Conservation (phyloP, 352 stramenopile genomes). For the Phytophthora palmivora region DNA sequence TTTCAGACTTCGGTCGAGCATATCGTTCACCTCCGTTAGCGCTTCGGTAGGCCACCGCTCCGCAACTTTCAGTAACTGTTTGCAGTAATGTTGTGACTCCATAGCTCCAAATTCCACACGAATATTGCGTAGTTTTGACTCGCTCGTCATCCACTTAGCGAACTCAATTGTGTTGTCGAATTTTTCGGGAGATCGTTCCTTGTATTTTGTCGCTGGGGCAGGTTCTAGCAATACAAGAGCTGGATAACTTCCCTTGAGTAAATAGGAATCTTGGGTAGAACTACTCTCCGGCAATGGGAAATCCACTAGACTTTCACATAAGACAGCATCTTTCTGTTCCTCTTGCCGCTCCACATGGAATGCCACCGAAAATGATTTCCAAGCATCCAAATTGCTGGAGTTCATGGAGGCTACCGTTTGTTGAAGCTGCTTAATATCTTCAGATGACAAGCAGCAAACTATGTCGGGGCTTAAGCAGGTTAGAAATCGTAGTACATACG, state of each 20-base stretch:
- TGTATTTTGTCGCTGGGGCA: conserved; percentile 37
- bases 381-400: conserved; percentile 43
- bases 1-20: conserved; percentile 31
- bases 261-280: background rate
- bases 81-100: background rate
- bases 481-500: conserved; percentile 76
- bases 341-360: conserved; percentile 63
- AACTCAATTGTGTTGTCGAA: conserved; percentile 34
- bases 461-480: conserved; percentile 59
- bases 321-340: conserved; percentile 56
- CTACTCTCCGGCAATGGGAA: conserved; percentile 10
- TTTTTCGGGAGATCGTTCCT: background rate
- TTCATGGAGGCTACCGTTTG: conserved; percentile 24
- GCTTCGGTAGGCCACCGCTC: conserved; percentile 30
- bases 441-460: conserved; percentile 52
- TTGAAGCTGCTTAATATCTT: conserved; percentile 45
- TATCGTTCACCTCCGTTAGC: conserved; percentile 30
- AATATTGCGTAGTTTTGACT: conserved; percentile 32
- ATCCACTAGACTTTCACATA: conserved; percentile 10
- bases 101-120: conserved; percentile 7
- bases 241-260: conserved; percentile 54
- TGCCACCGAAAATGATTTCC: conserved; percentile 46
- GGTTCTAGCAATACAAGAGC: conserved; percentile 34
- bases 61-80: conserved; percentile 27
- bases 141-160: conserved; percentile 25